Conservation (phyloP, 306 rosid genomes). For the Lotus japonicus region DNA sequence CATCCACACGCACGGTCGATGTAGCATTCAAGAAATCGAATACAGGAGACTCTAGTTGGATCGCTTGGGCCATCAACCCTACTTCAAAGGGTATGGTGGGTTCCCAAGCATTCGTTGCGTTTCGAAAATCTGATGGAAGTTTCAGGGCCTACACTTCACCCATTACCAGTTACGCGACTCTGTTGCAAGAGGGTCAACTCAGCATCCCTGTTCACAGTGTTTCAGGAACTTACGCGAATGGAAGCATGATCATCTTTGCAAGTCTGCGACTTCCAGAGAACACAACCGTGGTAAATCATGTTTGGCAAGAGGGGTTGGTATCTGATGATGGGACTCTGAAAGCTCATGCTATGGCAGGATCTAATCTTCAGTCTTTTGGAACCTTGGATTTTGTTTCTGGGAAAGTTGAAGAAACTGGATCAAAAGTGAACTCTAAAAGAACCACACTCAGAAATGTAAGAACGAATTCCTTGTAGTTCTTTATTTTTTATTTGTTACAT, state of each 20-base stretch:
- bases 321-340: neutral
- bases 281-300: neutral
- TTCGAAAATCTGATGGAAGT: slow-evolving; percentile 5
- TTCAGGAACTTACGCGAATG: neutral
- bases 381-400: slow-evolving; percentile 15
- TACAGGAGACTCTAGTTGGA: slow-evolving; percentile 13
- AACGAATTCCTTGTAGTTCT: too few species aligned
- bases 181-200: slow-evolving; percentile 10
- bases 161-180: neutral
- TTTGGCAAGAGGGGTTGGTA: slow-evolving; percentile 35
- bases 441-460: neutral
- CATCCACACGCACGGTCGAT: neutral
- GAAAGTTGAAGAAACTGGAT: neutral
- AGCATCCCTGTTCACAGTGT: slow-evolving; percentile 14
- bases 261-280: slow-evolving; percentile 17
- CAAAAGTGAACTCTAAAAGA: neutral
- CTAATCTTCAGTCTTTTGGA: slow-evolving; percentile 22
- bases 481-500: too few species aligned
- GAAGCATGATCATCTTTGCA: slow-evolving; percentile 12
- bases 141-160: slow-evolving; percentile 20
- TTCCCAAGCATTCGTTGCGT: slow-evolving; percentile 24
- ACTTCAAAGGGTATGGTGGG: slow-evolving; percentile 38
- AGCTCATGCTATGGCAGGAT: neutral
- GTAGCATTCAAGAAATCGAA: slow-evolving; percentile 25
- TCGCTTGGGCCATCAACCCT: slow-evolving; percentile 47